Base-by-base conservation (phyloP, 176 grass and related monocot species). In the Ensete glaucum region DNA sequence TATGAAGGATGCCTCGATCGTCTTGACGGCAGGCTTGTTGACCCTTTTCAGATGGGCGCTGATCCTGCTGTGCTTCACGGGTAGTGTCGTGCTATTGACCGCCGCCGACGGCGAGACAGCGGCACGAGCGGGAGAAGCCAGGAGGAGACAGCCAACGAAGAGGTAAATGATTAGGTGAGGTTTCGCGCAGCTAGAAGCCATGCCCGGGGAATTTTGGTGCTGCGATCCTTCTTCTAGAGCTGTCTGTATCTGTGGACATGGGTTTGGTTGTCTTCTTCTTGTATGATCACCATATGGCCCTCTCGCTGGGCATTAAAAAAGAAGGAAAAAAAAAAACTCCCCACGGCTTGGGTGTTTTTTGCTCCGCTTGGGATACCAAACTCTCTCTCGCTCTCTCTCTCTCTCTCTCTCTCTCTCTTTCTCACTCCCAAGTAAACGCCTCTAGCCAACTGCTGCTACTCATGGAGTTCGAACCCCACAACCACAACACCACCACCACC, bases 211-310 rank as follows among this genome's bases (percentile, higher is more conserved):
- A 60, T 76, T 76, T 64, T 25, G 34, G 34, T 16, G 58, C 58
- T 76, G 54, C 27, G 16, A 75, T 58, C 16, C 54, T 59, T 60
- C 54, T 75, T 22, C 73, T 75, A 59, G 54, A 59, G 54, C 73
- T 75, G 25, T 75, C 73, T 49, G 73, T 75, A 59, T 59, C 73
- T 48, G 54, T 11, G 54, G 73, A 20, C 73, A 75, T 75, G 2
- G 54, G 54, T n/a, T 5, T 75, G 73, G 24, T 75, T 75, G 73
- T 75, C 73, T 75, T 75, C 72, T 74, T 74, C 73, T 75, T 59
- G 73, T 34, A 19, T 49, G 67, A 5, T 50, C 67, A 11, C 5
- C 34, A 43, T 43, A 43, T 43, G 34, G 4, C 34, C 34, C 34
- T 43, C 34, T 43, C 34, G 34, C 34, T 43, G 34, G 34, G 0